Evolutionary conservation across 805 yeast species (phyloP), one percentile per base, ranked within the genome.

Genomic region (Zygosaccharomyces siamensis): DNA sequence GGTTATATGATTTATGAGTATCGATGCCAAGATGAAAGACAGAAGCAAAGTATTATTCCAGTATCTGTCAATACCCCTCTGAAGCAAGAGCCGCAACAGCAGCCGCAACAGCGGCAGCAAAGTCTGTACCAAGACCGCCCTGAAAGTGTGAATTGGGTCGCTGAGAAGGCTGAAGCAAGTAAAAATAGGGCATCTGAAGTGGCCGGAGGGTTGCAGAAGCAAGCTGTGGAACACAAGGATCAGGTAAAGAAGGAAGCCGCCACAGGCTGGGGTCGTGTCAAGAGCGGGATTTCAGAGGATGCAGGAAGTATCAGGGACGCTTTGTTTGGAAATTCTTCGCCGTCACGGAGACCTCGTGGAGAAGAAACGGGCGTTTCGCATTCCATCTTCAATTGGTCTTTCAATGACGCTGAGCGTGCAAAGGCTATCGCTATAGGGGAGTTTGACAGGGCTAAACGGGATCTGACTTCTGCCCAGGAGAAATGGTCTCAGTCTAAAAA

Each of bases 371-470:
- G 55, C 27, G 50, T 47, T 18, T 45, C 58, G 7, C 57, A 57
- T 43, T 54, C 63, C 3, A 62, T 63, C 28, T 61, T 63, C 47
- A 57, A 61, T 50, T 53, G 58, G 57, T 63, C 65, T 24, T 62
- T 61, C 50, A 56, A 53, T 26, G 59, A 62, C 37, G 63, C 63
- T 5, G 69, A 64, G 33, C 53, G 52, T 18, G 57, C 59, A 10
- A 62, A 57, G 40, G 68, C 66, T 1, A 51, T 54, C 21, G 67
- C 67, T 12, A 59, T 64, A 21, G 57, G 60, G 5, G 62, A 63
- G 44, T 62, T 51, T 46, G 68, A 63, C 44, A 49, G 47, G 28
- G 62, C 62, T 16, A 61, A 61, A 49, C 59, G 61, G 50, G 59
- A 56, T 28, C 61, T 53, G 45, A 50, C 59, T 39, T 59, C 54